phyloP scores from a whole-genome alignment of 805 yeast genomes.

The Suhomyces faveliae region DNA sequence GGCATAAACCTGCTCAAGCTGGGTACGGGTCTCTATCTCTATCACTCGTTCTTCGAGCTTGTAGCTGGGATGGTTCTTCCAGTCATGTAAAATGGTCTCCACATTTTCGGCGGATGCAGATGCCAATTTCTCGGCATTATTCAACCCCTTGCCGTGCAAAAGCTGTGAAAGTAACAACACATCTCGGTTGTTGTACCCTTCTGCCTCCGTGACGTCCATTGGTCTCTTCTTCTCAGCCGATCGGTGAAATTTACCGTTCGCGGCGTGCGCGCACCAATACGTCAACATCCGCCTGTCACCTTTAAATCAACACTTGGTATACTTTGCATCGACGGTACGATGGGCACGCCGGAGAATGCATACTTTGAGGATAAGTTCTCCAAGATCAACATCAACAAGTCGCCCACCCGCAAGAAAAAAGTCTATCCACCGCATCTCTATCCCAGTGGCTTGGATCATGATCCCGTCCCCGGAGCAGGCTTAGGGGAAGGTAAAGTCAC shows the following conservation, averaged over 20 bases:
- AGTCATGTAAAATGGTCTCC: conserved; percentile 22
- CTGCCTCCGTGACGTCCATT: background rate
- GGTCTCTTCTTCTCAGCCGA: background rate
- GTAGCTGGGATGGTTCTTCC: conserved; percentile 32
- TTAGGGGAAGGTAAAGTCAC: background rate
- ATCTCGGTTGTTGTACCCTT: conserved; percentile 23
- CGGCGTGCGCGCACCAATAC: conserved; percentile 5
- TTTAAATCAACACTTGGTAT: background rate
- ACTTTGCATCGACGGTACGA: too few species aligned
- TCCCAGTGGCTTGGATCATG: conserved; percentile 7
- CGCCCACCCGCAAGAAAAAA: conserved; percentile 22
- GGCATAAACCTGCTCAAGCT: conserved; percentile 24
- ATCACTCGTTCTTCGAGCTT: conserved; percentile 25
- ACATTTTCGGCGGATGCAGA: conserved; percentile 17
- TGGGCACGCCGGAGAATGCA: conserved; percentile 1
- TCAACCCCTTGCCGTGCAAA: conserved; percentile 32
- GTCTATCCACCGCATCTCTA: conserved; percentile 19
- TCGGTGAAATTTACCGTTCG: background rate
- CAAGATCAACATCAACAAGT: conserved; percentile 26
- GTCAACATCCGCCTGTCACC: conserved; percentile 6
- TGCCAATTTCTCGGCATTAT: conserved; percentile 20
- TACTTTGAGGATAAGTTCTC: conserved; percentile 32
- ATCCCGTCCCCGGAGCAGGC: background rate
- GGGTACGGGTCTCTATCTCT: conserved; percentile 15
- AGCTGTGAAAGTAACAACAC: conserved; percentile 38